Evolutionary conservation across 2,329 filamentous ascomycete genomes (phyloP), one percentile per base, ranked within the genome.

Genomic region (Penicillium digitatum): DNA sequence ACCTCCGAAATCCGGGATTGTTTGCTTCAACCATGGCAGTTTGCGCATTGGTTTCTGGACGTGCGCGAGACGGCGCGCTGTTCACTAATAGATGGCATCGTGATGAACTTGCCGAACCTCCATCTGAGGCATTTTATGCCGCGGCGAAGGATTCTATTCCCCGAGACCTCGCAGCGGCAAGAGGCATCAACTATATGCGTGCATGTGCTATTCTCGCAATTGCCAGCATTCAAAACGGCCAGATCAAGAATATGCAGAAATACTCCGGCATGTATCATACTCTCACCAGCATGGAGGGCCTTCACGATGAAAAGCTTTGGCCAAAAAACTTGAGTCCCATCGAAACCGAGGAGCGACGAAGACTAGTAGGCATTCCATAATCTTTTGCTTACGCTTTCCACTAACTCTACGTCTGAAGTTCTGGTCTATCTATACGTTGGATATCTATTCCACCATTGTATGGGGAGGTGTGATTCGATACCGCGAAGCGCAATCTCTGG

Each of bases 351-450:
- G 76, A 80, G 64, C 70, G 79, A 37, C 71, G 79, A 55, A 67
- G 77, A 59, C 61, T 81, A 59, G 79, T 80, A 68, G 54, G 69
- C 40, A 40, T 52, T 16, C 43, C 14, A 49, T 51, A 16, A 45
- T 31, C 48, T 51, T 51, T 57, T 43, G 12, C 0, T 18, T 43
- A 9, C 6, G 3, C 5, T 44, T 47, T n/a, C 16, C 27, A 37
- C 18, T 52, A 31, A 43, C 50, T 61, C 34, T 32, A 56, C 16
- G 27, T 18, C n/a, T 52, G 46, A 55, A 79, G 74, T 79, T 78
- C 60, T 84, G 82, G 82, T 80, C 80, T 35, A 81, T 81, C 52
- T 84, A 84, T 62, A 81, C 78, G 9, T 68, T 84, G 1, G 82
- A 84, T 53, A 74, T 84, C 3, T 82, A 79, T 64, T 74, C 78